These are phyloP conservation scores for Exidia glandulosa DNA, from an alignment of 768 basidiomycete genomes.

Conservation along the genomic window DNA sequence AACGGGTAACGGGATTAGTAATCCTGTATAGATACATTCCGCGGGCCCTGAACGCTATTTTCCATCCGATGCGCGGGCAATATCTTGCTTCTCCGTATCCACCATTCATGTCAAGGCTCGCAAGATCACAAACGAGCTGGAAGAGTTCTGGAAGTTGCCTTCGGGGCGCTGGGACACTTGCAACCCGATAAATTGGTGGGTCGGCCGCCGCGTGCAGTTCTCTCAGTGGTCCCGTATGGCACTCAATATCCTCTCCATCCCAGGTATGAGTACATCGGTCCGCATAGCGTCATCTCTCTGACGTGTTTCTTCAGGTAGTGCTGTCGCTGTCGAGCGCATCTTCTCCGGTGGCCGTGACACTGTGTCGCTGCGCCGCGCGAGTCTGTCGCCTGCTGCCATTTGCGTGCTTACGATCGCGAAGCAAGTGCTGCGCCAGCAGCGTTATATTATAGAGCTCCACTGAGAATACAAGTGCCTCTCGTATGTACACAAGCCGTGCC, in stretches of 20 bases:
- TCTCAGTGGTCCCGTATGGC: constrained; percentile 18
- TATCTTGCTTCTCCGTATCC: too few species aligned
- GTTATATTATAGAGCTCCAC: not conserved
- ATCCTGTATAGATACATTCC: too few species aligned
- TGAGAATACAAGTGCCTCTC: not conserved
- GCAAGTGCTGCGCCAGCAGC: not conserved
- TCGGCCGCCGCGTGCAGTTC: constrained; percentile 5
- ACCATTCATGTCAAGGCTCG: too few species aligned
- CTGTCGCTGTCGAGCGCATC: constrained; percentile 2
- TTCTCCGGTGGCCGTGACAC: constrained; percentile 5
- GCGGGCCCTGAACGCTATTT: too few species aligned
- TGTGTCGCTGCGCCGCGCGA: constrained; percentile 3
- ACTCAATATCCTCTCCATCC: constrained; percentile 12
- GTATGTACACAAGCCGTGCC: not conserved
- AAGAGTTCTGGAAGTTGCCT: constrained; percentile 9
- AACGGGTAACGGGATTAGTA: too few species aligned
- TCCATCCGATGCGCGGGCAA: too few species aligned
- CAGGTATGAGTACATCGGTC: constrained; percentile 1
- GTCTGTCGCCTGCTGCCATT: constrained; percentile 1
- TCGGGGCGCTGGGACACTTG: constrained; percentile 6
- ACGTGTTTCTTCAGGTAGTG: not conserved
- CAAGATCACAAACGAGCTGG: constrained; percentile 4
- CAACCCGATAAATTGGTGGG: not conserved
- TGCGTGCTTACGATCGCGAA: constrained; percentile 1
- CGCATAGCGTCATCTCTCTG: not conserved